Percentiles rank a stretch among this genome's conserved stretches.
Evolutionary conservation across 169 alveolate genomes (phyloP).

Genomic region (Toxoplasma gondii): DNA sequence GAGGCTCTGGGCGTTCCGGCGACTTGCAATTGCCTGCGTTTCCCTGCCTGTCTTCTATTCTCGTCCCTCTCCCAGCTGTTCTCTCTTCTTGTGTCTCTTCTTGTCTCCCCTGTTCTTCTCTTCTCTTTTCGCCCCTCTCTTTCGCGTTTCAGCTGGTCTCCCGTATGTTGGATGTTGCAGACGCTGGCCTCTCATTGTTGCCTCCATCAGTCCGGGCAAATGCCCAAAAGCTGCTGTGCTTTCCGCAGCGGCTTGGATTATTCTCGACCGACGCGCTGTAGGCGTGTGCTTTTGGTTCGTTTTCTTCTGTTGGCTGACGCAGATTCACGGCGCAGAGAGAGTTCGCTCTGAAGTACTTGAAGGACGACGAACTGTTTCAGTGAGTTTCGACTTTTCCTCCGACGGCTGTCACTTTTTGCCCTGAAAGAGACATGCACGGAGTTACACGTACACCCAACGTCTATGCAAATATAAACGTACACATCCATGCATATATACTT

Average conservation of each 20-base stretch:
- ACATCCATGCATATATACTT: no score
- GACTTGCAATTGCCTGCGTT: no score
- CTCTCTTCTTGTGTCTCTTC: neutral
- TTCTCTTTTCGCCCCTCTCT: neutral
- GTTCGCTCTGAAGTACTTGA: slow-evolving; percentile 88
- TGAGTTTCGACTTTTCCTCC: neutral
- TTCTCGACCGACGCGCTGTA: neutral
- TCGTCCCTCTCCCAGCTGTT: no score
- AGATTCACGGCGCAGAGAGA: slow-evolving; percentile 73
- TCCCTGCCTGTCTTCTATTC: no score
- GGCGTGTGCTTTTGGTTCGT: neutral
- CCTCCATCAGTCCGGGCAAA: no score
- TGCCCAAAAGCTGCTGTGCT: neutral
- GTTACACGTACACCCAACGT: no score
- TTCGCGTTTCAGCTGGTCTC: neutral
- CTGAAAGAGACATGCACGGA: no score
- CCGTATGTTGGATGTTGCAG: neutral
- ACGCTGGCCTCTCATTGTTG: neutral
- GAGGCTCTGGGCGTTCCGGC: no score
- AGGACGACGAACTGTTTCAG: slow-evolving; percentile 86
- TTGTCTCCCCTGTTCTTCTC: neutral
- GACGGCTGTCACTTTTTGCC: neutral
- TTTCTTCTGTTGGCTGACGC: neutral
- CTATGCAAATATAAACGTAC: neutral
- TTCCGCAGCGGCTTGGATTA: neutral